Conservation (phyloP, 2,329 filamentous ascomycete genomes). For the Ophiostoma sp. region DNA sequence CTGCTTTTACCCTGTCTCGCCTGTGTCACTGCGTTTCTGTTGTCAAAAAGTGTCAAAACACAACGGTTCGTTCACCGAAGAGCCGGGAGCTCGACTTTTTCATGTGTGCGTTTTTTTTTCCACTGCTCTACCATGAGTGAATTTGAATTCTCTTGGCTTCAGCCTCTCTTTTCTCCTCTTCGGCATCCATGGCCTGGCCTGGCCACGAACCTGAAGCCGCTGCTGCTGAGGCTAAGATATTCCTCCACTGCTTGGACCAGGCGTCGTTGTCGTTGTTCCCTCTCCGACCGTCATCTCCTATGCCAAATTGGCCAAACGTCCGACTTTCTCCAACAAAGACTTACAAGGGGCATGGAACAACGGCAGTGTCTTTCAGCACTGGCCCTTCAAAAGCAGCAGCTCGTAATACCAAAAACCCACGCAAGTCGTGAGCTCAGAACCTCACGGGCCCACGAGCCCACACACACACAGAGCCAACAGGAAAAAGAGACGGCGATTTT, state of each 20-base stretch:
- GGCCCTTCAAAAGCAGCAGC: constrained; percentile 10
- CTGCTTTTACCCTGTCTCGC: not conserved
- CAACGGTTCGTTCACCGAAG: not conserved
- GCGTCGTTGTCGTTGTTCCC: not conserved
- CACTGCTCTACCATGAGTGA: not conserved
- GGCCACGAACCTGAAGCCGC: not conserved
- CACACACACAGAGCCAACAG: not conserved
- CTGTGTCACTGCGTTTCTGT: too few species aligned
- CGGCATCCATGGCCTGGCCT: not conserved
- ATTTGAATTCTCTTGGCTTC: not conserved
- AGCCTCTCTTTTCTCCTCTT: not conserved
- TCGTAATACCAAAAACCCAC: not conserved
- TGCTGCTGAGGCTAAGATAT: not conserved
- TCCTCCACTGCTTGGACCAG: not conserved
- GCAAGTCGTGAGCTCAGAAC: not conserved
- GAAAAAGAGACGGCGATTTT: not conserved
- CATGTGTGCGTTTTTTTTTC: too few species aligned
- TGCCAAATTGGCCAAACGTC: not conserved
- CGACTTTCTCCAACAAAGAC: not conserved
- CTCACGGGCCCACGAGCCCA: not conserved
- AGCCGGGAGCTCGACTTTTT: not conserved
- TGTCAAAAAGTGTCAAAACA: not conserved
- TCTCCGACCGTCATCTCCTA: not conserved
- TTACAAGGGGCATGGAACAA: too few species aligned
- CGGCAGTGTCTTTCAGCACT: not conserved